These are phyloP conservation scores for Turritis glabra DNA, from an alignment of 345 rosid genomes.

Conservation along the genomic window DNA sequence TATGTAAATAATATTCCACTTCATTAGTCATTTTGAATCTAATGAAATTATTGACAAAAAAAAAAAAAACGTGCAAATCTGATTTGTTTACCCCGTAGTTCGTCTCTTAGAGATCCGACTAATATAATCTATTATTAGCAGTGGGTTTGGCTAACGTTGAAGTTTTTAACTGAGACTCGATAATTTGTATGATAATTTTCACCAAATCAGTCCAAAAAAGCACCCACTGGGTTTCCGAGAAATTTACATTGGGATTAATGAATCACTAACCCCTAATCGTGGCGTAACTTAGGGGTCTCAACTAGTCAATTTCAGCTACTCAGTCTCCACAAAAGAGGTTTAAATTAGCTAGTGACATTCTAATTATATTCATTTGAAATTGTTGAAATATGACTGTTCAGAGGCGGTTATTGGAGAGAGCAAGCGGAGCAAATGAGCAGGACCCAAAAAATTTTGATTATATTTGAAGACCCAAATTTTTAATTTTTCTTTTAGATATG, in stretches of 20 bases:
- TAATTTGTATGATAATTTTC: background rate
- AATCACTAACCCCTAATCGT: background rate
- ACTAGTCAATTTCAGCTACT: background rate
- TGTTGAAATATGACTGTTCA: background rate
- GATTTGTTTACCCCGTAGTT: no score
- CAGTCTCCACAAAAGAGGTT: background rate
- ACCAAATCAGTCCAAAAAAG: background rate
- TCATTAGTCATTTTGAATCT: no score
- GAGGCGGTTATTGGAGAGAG: no score
- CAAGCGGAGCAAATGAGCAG: no score
- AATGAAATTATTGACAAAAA: no score
- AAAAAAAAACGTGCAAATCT: no score
- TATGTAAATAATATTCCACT: no score
- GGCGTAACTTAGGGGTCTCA: constrained; percentile 25
- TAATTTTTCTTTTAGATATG: no score
- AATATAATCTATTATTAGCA: background rate
- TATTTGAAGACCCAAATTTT: no score
- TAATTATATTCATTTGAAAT: no score
- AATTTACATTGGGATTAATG: background rate
- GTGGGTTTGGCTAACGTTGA: background rate
- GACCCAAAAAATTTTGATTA: no score
- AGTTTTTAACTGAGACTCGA: background rate
- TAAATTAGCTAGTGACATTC: background rate
- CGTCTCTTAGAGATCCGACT: background rate
- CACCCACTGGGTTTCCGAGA: background rate